These are phyloP conservation scores for Aspergillaceae sp. DNA, from an alignment of 2,329 filamentous ascomycete species.

Conservation along the genomic window DNA sequence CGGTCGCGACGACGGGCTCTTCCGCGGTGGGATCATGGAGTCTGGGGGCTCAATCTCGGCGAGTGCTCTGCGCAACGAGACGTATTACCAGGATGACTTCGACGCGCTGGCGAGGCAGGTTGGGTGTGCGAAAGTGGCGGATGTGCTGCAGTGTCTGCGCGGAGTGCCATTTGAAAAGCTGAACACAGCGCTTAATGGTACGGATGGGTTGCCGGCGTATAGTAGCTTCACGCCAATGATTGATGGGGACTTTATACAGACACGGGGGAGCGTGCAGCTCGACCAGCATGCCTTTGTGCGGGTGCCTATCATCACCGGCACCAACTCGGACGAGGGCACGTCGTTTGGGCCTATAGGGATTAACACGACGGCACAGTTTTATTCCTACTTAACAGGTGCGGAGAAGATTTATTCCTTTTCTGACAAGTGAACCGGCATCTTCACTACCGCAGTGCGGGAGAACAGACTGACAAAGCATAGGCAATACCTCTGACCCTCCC, in stretches of 20 bases:
- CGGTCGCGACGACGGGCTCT: constrained; percentile 47
- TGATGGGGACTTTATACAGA: constrained; percentile 50
- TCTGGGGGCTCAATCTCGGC: constrained; percentile 44
- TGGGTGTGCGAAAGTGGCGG: constrained; percentile 48
- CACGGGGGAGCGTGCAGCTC: constrained; percentile 48
- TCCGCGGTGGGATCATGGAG: constrained; percentile 45
- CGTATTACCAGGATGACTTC: constrained; percentile 44
- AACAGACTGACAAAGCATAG: constrained; percentile 10
- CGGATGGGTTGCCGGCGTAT: constrained; percentile 29
- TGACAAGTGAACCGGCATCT: too few species aligned
- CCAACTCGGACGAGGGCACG: constrained; percentile 59
- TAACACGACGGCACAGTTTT: constrained; percentile 48
- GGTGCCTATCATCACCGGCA: constrained; percentile 55
- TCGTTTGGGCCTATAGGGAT: constrained; percentile 47
- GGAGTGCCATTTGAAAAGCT: constrained; percentile 50
- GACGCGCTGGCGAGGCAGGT: constrained; percentile 52
- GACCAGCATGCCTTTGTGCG: constrained; percentile 52
- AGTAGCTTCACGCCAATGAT: constrained; percentile 32
- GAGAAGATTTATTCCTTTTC: too few species aligned
- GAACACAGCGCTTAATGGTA: constrained; percentile 44
- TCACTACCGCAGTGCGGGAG: too few species aligned
- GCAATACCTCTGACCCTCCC: constrained; percentile 16
- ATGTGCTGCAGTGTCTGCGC: constrained; percentile 61
- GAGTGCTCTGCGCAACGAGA: constrained; percentile 32
- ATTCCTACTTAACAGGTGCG: constrained; percentile 28